Evolutionary conservation across 2,329 filamentous ascomycete species (phyloP).

Genomic region (Aspergillus eucalypticola): DNA sequence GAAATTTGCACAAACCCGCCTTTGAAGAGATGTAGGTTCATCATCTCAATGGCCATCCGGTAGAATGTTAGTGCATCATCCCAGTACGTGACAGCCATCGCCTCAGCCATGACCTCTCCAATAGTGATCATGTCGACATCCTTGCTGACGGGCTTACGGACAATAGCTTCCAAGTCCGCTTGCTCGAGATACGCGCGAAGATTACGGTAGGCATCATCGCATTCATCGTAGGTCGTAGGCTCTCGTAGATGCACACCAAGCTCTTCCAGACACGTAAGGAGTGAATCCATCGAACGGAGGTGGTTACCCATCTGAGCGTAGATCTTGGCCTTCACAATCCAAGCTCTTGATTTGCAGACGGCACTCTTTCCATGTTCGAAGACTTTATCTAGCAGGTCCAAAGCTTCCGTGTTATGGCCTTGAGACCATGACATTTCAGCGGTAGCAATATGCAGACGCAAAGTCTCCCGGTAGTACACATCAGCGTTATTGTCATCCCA

Average conservation of each 20-base stretch:
- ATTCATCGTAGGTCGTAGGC: constrained; percentile 70
- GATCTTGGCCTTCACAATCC: constrained; percentile 78
- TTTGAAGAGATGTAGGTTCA: constrained; percentile 56
- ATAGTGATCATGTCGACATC: constrained; percentile 47
- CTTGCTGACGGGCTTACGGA: constrained; percentile 43
- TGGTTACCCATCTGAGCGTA: constrained; percentile 73
- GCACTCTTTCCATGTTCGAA: constrained; percentile 69
- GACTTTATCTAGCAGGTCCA: constrained; percentile 67
- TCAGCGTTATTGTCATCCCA: constrained; percentile 73
- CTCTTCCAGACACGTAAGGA: constrained; percentile 70
- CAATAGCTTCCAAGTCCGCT: constrained; percentile 51
- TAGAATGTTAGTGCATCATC: constrained; percentile 61
- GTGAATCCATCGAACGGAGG: constrained; percentile 64
- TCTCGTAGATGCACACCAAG: constrained; percentile 68
- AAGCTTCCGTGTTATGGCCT: constrained; percentile 67
- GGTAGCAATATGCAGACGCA: constrained; percentile 74
- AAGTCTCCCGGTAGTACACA: constrained; percentile 81
- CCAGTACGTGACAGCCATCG: constrained; percentile 62
- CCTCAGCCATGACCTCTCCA: constrained; percentile 59
- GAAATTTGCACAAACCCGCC: constrained; percentile 60
- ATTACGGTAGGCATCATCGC: constrained; percentile 71
- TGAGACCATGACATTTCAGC: constrained; percentile 83
- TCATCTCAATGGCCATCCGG: constrained; percentile 58
- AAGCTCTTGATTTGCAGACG: constrained; percentile 80
- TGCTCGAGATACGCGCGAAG: constrained; percentile 61